These are phyloP conservation scores for Diplogelasinospora grovesii DNA, from an alignment of 495 filamentous ascomycete genomes.

Conservation along the genomic window DNA sequence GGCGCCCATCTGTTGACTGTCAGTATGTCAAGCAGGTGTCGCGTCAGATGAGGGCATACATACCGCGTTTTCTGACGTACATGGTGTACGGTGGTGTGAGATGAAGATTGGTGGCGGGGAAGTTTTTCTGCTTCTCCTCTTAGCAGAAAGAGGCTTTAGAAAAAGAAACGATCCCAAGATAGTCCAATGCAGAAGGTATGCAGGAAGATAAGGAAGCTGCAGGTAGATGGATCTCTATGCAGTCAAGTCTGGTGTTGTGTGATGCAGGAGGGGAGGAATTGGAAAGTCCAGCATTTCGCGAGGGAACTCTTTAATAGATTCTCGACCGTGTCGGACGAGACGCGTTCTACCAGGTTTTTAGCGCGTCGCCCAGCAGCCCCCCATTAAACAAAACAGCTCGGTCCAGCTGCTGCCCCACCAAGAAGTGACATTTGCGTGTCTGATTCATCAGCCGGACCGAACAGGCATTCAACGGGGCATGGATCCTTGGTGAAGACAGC, in stretches of 20 bases:
- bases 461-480: conserved; percentile 2
- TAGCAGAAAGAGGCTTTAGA: background rate
- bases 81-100: conserved; percentile 30
- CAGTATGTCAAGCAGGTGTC: conserved; percentile 13
- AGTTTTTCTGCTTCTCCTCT: too few species aligned
- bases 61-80: conserved; percentile 57
- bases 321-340: conserved; percentile 12
- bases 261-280: conserved; percentile 4
- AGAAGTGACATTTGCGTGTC: background rate
- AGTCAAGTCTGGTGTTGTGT: background rate
- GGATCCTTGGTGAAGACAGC: background rate
- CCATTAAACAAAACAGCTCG: conserved; percentile 14
- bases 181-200: conserved; percentile 4
- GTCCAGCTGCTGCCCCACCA: conserved; percentile 3
- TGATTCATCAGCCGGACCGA: conserved; percentile 3
- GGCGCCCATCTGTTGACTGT: conserved; percentile 73
- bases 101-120: conserved; percentile 2
- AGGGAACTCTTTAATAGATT: conserved; percentile 11
- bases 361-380: conserved; percentile 6
- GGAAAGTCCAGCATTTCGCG: conserved; percentile 10
- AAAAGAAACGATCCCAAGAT: conserved; percentile 2
- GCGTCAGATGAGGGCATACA: conserved; percentile 14
- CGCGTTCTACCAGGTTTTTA: conserved; percentile 10
- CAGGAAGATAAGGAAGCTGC: conserved; percentile 3
- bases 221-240: conserved; percentile 3